A percentile compares a stretch with the other conserved stretches of the same genome.
Conservation (phyloP, 257 asterid species). For the Linaria vulgaris region DNA sequence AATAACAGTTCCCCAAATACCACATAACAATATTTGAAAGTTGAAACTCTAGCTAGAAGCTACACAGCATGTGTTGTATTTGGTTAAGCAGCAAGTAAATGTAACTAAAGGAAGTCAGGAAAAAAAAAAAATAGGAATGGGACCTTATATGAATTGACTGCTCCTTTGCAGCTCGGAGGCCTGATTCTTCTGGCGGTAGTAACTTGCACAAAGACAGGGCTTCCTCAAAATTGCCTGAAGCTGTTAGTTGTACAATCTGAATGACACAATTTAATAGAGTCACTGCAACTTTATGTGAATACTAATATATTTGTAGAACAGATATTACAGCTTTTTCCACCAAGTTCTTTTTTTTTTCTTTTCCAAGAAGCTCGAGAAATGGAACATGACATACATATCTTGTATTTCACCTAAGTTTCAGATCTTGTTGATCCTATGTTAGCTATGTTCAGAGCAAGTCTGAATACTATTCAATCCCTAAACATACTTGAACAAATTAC, state of each 20-base stretch:
- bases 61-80: no score
- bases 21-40: slow-evolving; percentile 4
- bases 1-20: background rate
- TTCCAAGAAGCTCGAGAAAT: no score
- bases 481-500: no score
- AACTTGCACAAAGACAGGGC: slow-evolving; percentile 93
- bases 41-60: background rate
- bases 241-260: slow-evolving; percentile 97
- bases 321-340: no score
- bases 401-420: no score
- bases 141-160: slow-evolving; percentile 97
- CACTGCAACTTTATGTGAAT: slow-evolving; percentile 4
- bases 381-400: no score
- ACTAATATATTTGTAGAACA: no score
- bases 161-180: slow-evolving; percentile 91
- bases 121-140: slow-evolving; percentile 2
- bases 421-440: no score
- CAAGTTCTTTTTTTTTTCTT: no score
- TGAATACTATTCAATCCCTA: no score
- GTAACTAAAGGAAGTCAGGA: background rate
- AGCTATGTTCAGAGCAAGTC: no score
- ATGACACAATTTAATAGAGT: slow-evolving; percentile 29
- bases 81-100: slow-evolving; percentile 2
- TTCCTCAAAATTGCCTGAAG: slow-evolving; percentile 97
- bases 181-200: slow-evolving; percentile 97